These are phyloP conservation scores for Prototheca wickerhamii DNA, from an alignment of 163 green algal genomes.

Conservation along the genomic window DNA sequence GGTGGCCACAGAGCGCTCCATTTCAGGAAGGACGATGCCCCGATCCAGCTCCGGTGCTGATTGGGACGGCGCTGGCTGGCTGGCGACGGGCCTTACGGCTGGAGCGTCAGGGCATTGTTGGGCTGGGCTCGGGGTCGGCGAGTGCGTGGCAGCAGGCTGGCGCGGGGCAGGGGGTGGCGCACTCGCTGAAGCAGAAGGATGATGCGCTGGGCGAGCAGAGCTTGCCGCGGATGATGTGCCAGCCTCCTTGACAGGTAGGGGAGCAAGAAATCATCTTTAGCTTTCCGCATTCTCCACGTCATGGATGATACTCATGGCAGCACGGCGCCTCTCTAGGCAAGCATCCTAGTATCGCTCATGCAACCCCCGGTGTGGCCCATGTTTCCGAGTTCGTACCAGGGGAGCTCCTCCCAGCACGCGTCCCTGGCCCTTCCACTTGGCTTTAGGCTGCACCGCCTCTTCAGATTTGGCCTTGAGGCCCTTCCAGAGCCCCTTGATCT, in stretches of 20 bases:
- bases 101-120: neutral
- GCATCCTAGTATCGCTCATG: too few relatives aligned
- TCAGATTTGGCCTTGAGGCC: too few relatives aligned
- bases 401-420: neutral
- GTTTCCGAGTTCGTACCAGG: neutral
- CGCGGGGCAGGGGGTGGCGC: too few relatives aligned
- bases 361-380: too few relatives aligned
- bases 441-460: too few relatives aligned
- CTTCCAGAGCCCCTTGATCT: too few relatives aligned
- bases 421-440: neutral
- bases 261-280: neutral
- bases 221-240: too few relatives aligned
- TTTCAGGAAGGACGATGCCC: neutral
- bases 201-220: too few relatives aligned
- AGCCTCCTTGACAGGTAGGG: neutral
- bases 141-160: neutral
- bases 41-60: neutral
- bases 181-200: too few relatives aligned
- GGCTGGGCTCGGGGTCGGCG: neutral
- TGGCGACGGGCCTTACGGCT: neutral
- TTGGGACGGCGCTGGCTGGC: neutral
- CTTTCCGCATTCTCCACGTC: neutral
- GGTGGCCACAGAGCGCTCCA: neutral
- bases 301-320: neutral
- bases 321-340: neutral